Evolutionary conservation across 495 filamentous ascomycete genomes (phyloP).

Genomic region (Penicillium flavigenum): DNA sequence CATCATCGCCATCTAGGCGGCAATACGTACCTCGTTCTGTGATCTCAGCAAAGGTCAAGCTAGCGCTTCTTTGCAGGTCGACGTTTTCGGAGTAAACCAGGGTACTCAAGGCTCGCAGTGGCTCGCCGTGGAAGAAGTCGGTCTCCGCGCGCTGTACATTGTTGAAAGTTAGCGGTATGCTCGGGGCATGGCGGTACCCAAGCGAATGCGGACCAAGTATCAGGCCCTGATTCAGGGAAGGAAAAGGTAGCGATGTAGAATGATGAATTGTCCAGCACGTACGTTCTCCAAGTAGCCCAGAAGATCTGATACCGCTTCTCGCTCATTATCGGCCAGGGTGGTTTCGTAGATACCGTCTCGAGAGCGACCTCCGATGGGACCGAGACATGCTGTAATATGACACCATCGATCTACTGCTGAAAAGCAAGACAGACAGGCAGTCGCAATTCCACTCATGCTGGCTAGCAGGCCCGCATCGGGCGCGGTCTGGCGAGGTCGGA

Average conservation of each 20-base stretch:
- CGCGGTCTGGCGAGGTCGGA: constrained; percentile 12
- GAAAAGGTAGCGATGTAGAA: not conserved
- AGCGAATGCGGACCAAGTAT: not conserved
- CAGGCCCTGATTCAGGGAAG: not conserved
- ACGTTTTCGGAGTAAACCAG: constrained; percentile 98
- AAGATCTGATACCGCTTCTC: constrained; percentile 94
- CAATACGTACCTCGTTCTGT: constrained; percentile 83
- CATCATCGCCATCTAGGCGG: constrained; percentile 5
- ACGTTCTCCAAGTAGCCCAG: constrained; percentile 96
- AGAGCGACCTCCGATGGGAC: constrained; percentile 65
- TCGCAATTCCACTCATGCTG: constrained; percentile 45
- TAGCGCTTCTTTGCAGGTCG: constrained; percentile 94
- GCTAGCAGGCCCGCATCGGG: constrained; percentile 36
- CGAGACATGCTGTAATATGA: constrained; percentile 48
- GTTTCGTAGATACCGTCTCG: constrained; percentile 95
- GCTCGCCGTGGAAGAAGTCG: constrained; percentile 97
- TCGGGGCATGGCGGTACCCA: constrained; percentile 6
- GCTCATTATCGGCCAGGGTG: constrained; percentile 91
- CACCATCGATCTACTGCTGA: constrained; percentile 49
- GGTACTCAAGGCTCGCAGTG: constrained; percentile 90
- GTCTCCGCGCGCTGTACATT: constrained; percentile 79
- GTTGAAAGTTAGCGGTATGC: constrained; percentile 15
- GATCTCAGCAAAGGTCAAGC: constrained; percentile 98
- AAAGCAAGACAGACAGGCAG: constrained; percentile 46
- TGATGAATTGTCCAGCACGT: constrained; percentile 30